phyloP scores from a whole-genome alignment of 2,329 filamentous ascomycete species.

The Cercospora sesami region DNA sequence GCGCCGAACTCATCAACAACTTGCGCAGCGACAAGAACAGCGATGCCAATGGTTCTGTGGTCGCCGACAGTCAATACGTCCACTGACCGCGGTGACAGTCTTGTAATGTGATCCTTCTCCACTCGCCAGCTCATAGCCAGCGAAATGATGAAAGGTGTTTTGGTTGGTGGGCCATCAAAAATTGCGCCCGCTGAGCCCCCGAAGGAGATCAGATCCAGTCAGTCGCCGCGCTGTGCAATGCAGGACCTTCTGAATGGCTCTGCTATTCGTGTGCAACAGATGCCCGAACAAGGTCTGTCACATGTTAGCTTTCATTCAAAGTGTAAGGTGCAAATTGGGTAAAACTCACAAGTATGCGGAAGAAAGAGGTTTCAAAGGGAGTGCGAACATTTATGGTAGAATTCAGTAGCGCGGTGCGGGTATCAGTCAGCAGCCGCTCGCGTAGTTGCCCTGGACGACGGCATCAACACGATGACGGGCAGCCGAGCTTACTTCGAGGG shows the following conservation, averaged over 20 bases:
- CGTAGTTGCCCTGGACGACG: neutral
- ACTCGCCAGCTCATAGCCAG: neutral
- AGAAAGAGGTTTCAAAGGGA: neutral
- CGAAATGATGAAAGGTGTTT: neutral
- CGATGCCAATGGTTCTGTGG: too few species aligned
- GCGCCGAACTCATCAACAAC: too few species aligned
- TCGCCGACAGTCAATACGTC: too few species aligned
- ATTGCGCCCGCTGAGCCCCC: constrained; percentile 12
- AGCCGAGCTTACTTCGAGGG: neutral
- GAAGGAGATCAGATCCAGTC: constrained; percentile 15
- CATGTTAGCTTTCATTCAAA: too few species aligned
- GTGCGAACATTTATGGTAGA: neutral
- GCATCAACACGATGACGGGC: neutral
- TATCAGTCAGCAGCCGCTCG: neutral
- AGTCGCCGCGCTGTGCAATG: constrained; percentile 15
- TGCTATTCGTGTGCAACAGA: neutral
- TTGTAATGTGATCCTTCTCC: neutral
- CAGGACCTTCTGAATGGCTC: constrained; percentile 4
- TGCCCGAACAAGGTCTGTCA: neutral
- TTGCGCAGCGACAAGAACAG: too few species aligned
- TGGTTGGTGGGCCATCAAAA: constrained; percentile 13
- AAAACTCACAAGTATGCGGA: neutral
- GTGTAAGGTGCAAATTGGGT: too few species aligned
- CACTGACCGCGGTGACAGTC: too few species aligned
- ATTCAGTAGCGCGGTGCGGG: neutral